phyloP scores from a whole-genome alignment of 805 yeast species.

The Zygosaccharomyces rouxii region DNA sequence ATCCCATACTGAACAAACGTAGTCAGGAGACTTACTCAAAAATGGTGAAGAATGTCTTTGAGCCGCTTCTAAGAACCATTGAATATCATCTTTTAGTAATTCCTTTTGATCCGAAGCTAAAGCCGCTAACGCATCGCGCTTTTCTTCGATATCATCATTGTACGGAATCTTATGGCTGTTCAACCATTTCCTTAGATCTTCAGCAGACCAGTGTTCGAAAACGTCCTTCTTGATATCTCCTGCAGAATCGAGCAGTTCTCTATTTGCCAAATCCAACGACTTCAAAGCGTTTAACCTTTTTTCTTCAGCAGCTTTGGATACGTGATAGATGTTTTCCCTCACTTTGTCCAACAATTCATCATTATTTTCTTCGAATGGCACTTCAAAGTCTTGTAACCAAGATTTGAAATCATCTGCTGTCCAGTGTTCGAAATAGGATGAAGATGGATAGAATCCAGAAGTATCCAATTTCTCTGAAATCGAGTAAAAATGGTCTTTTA shows the following conservation, averaged over 20 bases:
- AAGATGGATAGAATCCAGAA: constrained; percentile 46
- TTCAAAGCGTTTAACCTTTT: constrained; percentile 40
- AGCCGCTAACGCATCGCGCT: constrained; percentile 36
- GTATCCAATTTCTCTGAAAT: constrained; percentile 37
- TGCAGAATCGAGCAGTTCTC: constrained; percentile 37
- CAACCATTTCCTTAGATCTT: constrained; percentile 55
- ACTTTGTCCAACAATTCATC: constrained; percentile 46
- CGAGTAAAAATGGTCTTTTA: constrained; percentile 40
- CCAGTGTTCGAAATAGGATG: constrained; percentile 54
- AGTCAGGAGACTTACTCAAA: constrained; percentile 35
- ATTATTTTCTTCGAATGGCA: constrained; percentile 40
- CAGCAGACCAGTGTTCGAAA: constrained; percentile 49
- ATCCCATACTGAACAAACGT: constrained; percentile 27
- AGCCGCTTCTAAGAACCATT: constrained; percentile 35
- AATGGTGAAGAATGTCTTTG: constrained; percentile 35
- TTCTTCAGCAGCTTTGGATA: constrained; percentile 38
- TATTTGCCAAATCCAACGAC: constrained; percentile 37
- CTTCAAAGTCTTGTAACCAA: constrained; percentile 47
- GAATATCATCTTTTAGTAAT: constrained; percentile 39
- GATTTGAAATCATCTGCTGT: constrained; percentile 42
- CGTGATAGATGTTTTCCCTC: constrained; percentile 43
- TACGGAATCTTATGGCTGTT: constrained; percentile 41
- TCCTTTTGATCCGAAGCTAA: constrained; percentile 36
- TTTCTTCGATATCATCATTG: constrained; percentile 33
- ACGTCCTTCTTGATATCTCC: constrained; percentile 41